Evolutionary conservation across 805 yeast genomes (phyloP), one percentile per base, ranked within the genome.

Genomic region (Cyberlindnera maclurae): DNA sequence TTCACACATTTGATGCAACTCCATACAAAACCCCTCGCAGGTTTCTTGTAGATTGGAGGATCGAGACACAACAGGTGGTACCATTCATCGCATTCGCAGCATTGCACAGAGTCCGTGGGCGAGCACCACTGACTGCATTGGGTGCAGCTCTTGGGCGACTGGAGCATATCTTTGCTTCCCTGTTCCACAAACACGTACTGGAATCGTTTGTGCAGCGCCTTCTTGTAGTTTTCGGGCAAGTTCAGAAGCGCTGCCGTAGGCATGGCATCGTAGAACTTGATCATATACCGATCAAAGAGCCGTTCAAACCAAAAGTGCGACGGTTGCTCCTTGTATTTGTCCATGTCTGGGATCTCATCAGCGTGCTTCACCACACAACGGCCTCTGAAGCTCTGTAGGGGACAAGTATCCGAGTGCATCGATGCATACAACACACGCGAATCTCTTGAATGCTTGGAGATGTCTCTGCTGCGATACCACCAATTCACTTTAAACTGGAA

Each of bases 11-110:
- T 57, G 22, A 85, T 89, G 65, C 97, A 88, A 18, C 86, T 73
- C 96, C 96, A 89, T 8, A 87, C 84, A 55, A 86, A 83, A 1
- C 95, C 96, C 41, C 94, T 64, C 32, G 84, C 79, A 1, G 96
- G 96, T 52, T 84, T 84, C 45, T 75, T 74, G 37, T 73, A 57
- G 29, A 87, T 60, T 1, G 96, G 96, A 1, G 96, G 96, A 43
- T 82, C 85, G 34, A 88, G 71, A 53, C 97, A 89, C 28, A 77
- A 66, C 75, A 88, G 74, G 62, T 89, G 97, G 48, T 78, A 86
- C 42, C 67, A 67, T 13, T 71, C 68, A 11, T 68, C 67, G 58
- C 97, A 89, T 37, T 71, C 80, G n/a, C 83, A 82, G 62, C 97
- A 89, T 45, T 69, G 72, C 6, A 89, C 78, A 1, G 89, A 77